A percentile compares a stretch with the other conserved stretches of the same genome.
phyloP scores from a whole-genome alignment of 768 basidiomycete species.

The Suillus tomentosus region DNA sequence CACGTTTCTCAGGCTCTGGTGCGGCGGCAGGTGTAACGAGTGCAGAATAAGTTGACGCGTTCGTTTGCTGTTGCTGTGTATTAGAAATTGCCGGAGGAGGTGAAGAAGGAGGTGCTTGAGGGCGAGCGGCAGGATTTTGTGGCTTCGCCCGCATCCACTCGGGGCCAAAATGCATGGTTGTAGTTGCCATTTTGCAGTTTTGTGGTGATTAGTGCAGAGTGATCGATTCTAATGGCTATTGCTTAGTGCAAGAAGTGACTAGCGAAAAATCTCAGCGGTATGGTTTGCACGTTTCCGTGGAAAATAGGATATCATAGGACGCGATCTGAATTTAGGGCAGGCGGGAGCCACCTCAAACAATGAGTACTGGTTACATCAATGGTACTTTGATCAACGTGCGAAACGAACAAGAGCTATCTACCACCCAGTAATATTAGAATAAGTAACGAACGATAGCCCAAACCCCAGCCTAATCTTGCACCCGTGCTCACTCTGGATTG shows the following conservation, averaged over 20 bases:
- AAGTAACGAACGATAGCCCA: not conserved
- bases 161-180: slow-evolving; percentile 87
- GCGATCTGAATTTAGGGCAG: slow-evolving; percentile 35
- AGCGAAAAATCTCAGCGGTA: slow-evolving; percentile 19
- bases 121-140: slow-evolving; percentile 48
- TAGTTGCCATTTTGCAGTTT: slow-evolving; percentile 46
- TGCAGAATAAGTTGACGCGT: slow-evolving; percentile 75
- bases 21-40: slow-evolving; percentile 44
- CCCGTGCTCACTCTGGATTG: slow-evolving; percentile 33
- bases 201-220: slow-evolving; percentile 13
- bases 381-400: not conserved
- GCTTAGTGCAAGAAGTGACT: slow-evolving; percentile 20
- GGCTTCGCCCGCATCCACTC: slow-evolving; percentile 92
- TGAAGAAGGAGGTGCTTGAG: slow-evolving; percentile 60
- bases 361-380: not conserved
- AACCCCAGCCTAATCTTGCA: not conserved
- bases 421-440: slow-evolving; percentile 4
- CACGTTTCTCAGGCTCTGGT: slow-evolving; percentile 54
- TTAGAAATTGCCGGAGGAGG: slow-evolving; percentile 45
- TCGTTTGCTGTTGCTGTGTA: slow-evolving; percentile 50
- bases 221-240: slow-evolving; percentile 15
- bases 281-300: slow-evolving; percentile 24
- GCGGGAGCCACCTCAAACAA: slow-evolving; percentile 15
- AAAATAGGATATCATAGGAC: slow-evolving; percentile 24
- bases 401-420: not conserved